These are phyloP conservation scores for Herpotrichia juniperi DNA, from an alignment of 2,329 filamentous ascomycete genomes.

Conservation along the genomic window DNA sequence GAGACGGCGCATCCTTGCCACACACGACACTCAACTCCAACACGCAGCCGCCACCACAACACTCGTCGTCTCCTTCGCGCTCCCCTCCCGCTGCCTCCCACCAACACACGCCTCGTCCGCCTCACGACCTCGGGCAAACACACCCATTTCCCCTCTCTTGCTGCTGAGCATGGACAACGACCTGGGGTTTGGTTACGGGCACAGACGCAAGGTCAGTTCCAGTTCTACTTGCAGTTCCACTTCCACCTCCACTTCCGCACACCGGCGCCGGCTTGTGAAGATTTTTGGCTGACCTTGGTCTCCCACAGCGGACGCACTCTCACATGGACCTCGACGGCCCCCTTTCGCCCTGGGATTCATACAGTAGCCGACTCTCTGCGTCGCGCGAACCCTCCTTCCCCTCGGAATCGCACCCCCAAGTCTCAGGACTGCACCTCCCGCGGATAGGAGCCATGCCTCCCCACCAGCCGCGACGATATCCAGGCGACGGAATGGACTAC, in stretches of 20 bases:
- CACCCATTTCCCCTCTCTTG: slow-evolving; percentile 1
- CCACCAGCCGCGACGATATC: slow-evolving; percentile 42
- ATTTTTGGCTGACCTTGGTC: slow-evolving; percentile 1
- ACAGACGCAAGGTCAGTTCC: slow-evolving; percentile 42
- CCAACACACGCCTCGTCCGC: slow-evolving; percentile 2
- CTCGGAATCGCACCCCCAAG: slow-evolving; percentile 13
- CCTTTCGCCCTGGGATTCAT: slow-evolving; percentile 25
- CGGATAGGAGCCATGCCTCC: slow-evolving; percentile 33
- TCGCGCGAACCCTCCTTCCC: slow-evolving; percentile 18
- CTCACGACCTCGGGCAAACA: background rate
- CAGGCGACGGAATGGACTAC: slow-evolving; percentile 62
- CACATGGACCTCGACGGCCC: slow-evolving; percentile 37
- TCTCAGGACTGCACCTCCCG: slow-evolving; percentile 29
- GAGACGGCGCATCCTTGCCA: slow-evolving; percentile 21
- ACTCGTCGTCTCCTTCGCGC: slow-evolving; percentile 2
- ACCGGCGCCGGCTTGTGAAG: background rate
- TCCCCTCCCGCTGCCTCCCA: background rate
- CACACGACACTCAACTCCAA: slow-evolving; percentile 8
- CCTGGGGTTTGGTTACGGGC: slow-evolving; percentile 37
- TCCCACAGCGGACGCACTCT: slow-evolving; percentile 39
- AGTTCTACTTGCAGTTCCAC: slow-evolving; percentile 5
- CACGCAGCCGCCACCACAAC: slow-evolving; percentile 6
- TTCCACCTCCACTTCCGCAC: background rate
- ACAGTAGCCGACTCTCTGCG: slow-evolving; percentile 14
- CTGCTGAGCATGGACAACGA: slow-evolving; percentile 35